Evolutionary conservation across 306 rosid species (phyloP).

Genomic region (Lagenaria siceraria): DNA sequence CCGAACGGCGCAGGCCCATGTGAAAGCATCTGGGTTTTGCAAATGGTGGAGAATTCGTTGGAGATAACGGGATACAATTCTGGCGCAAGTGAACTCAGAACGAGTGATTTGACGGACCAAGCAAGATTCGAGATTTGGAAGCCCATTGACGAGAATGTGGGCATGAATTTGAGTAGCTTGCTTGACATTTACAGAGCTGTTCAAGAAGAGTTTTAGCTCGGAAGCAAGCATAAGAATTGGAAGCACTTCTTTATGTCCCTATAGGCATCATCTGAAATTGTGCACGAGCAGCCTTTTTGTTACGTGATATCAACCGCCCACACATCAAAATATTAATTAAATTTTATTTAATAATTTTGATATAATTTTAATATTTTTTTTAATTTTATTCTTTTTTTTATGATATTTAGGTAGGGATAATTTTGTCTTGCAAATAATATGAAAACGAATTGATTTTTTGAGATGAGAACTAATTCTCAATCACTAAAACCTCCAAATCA

Average conservation of each 20-base stretch:
- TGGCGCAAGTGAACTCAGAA: constrained; percentile 20
- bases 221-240: constrained; percentile 19
- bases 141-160: constrained; percentile 25
- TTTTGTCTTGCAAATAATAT: no score
- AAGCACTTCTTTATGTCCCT: constrained; percentile 27
- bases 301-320: no score
- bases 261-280: constrained; percentile 78
- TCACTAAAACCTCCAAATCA: no score
- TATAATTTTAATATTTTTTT: no score
- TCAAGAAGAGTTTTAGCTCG: constrained; percentile 25
- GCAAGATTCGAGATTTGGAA: constrained; percentile 24
- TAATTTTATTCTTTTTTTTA: no score
- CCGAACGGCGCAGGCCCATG: constrained; percentile 62
- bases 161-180: constrained; percentile 57
- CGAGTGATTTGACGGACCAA: constrained; percentile 43
- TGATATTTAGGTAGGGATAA: no score
- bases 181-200: constrained; percentile 19
- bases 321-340: no score
- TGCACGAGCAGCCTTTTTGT: constrained; percentile 40
- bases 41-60: constrained; percentile 26
- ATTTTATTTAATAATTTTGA: no score
- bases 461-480: no score
- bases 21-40: constrained; percentile 42
- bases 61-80: constrained; percentile 27
- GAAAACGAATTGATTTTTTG: no score